Evolutionary conservation across 768 basidiomycete species (phyloP).

Genomic region (Hericium coralloides): DNA sequence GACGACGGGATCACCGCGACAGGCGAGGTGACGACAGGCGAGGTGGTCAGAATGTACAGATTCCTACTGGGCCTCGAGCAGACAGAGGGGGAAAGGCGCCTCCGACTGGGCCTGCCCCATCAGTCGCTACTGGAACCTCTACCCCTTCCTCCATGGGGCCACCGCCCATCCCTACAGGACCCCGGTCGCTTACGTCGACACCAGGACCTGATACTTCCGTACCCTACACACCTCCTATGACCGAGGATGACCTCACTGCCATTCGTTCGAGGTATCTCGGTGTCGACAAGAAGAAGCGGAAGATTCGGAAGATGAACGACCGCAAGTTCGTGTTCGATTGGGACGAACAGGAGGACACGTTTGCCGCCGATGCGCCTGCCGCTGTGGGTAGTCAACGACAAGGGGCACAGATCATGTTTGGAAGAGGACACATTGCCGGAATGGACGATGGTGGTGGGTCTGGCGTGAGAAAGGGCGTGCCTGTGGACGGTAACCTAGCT

Average conservation of each 20-base stretch:
- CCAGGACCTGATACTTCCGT: constrained; percentile 28
- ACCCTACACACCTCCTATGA: constrained; percentile 53
- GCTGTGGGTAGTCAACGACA: constrained; percentile 65
- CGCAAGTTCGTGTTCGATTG: constrained; percentile 99
- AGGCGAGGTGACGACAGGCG: constrained; percentile 17
- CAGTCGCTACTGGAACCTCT: constrained; percentile 23
- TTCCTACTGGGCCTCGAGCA: constrained; percentile 82
- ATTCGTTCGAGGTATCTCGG: constrained; percentile 94
- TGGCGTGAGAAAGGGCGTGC: constrained; percentile 25
- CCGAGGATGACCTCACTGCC: constrained; percentile 68
- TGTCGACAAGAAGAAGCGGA: constrained; percentile 88
- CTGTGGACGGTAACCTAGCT: constrained; percentile 43
- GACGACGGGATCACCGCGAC: constrained; percentile 28
- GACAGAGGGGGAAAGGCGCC: constrained; percentile 42
- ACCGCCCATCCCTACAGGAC: constrained; percentile 19
- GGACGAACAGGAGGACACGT: constrained; percentile 95
- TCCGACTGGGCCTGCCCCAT: constrained; percentile 21
- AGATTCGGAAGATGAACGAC: constrained; percentile 90
- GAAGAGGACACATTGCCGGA: constrained; percentile 73
- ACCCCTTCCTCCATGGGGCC: constrained; percentile 39
- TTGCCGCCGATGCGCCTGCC: constrained; percentile 65
- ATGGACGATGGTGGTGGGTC: constrained; percentile 64
- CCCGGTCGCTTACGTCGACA: constrained; percentile 14
- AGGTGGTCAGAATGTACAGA: constrained; percentile 12
- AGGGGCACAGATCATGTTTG: constrained; percentile 85